A percentile compares a stretch with the other conserved stretches of the same genome.
Evolutionary conservation across 495 filamentous ascomycete genomes (phyloP).

Genomic region (Talaromyces nanjingensis): DNA sequence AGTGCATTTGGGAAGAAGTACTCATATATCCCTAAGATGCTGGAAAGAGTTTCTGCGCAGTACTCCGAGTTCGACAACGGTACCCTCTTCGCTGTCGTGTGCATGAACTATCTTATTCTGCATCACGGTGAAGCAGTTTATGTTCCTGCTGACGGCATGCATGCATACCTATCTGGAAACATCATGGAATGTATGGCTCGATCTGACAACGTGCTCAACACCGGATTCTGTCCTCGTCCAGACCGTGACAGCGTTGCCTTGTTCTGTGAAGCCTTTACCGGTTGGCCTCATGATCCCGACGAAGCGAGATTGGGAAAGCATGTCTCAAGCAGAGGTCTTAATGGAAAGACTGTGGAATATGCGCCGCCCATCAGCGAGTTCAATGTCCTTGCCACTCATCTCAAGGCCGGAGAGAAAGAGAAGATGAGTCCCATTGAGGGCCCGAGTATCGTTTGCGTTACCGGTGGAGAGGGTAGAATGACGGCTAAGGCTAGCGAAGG

Average conservation of each 20-base stretch:
- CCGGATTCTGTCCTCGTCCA: conserved; percentile 62
- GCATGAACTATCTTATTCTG: conserved; percentile 69
- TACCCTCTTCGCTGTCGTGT: conserved; percentile 54
- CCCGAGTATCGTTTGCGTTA: conserved; percentile 60
- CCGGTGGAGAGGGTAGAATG: conserved; percentile 54
- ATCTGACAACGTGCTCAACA: conserved; percentile 71
- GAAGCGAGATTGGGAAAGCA: conserved; percentile 45
- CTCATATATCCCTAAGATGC: conserved; percentile 53
- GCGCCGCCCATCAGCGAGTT: conserved; percentile 69
- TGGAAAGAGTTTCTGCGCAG: conserved; percentile 58
- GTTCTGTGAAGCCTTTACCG: conserved; percentile 55
- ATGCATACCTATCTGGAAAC: conserved; percentile 71
- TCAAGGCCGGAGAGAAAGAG: conserved; percentile 53
- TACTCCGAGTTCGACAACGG: conserved; percentile 51
- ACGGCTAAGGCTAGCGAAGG: conserved; percentile 33
- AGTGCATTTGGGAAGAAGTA: conserved; percentile 43
- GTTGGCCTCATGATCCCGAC: conserved; percentile 48
- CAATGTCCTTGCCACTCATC: conserved; percentile 53
- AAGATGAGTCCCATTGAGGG: conserved; percentile 49
- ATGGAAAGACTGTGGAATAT: conserved; percentile 54
- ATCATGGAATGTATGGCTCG: conserved; percentile 85
- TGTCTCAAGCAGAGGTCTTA: conserved; percentile 44
- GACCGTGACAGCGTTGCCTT: conserved; percentile 56
- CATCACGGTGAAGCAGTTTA: conserved; percentile 60
- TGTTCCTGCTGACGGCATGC: conserved; percentile 72